Percentiles rank a stretch among this genome's conserved stretches.
Conservation (phyloP, 352 stramenopile species). For the Phytophthora nicotianae region DNA sequence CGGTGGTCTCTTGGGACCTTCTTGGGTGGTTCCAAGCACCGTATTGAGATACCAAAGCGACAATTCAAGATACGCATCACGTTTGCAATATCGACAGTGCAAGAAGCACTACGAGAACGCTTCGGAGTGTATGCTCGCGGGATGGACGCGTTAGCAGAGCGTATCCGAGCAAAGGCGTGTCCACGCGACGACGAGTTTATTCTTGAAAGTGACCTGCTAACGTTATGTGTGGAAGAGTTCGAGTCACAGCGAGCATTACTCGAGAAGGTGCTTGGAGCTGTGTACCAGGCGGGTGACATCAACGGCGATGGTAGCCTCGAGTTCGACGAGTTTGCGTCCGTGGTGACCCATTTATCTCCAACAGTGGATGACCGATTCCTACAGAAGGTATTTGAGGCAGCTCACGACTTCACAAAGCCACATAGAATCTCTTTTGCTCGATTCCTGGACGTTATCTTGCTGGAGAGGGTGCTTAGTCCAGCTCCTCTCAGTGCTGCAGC, state of each 20-base stretch:
- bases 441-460: conserved; percentile 64
- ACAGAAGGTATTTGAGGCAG: conserved; percentile 63
- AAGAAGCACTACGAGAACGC: conserved; percentile 60
- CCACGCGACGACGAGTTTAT: conserved; percentile 64
- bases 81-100: conserved; percentile 53
- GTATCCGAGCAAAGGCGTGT: conserved; percentile 45
- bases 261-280: conserved; percentile 74
- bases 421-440: conserved; percentile 63
- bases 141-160: conserved; percentile 47
- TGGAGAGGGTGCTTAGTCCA: conserved; percentile 56
- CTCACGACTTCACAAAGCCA: conserved; percentile 65
- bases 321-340: conserved; percentile 76
- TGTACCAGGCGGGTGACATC: conserved; percentile 70
- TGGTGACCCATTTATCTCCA: conserved; percentile 62
- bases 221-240: conserved; percentile 71
- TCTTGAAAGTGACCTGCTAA: conserved; percentile 62
- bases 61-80: conserved; percentile 69
- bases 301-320: conserved; percentile 74
- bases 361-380: conserved; percentile 57
- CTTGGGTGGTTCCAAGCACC: conserved; percentile 53
- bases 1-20: conserved; percentile 71
- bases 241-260: conserved; percentile 47
- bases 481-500: conserved; percentile 20
- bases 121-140: conserved; percentile 72
- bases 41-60: conserved; percentile 52